Evolutionary conservation across 2,329 filamentous ascomycete genomes (phyloP).

Genomic region (Aspergillus sp.): DNA sequence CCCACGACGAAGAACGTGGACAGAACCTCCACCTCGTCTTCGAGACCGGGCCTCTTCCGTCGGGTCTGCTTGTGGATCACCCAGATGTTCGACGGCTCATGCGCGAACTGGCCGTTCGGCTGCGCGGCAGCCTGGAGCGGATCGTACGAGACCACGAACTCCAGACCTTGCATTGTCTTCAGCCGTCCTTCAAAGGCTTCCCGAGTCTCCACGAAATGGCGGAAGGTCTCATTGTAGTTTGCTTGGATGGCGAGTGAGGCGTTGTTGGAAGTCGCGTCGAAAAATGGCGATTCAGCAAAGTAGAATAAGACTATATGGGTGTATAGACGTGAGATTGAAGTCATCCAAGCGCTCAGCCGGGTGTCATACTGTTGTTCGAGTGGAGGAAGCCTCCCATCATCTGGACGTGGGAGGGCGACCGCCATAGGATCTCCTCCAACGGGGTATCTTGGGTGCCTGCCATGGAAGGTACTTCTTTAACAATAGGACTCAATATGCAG

Average conservation of each 20-base stretch:
- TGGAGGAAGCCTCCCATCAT: slow-evolving; percentile 47
- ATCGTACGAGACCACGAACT: slow-evolving; percentile 60
- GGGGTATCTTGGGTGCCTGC: slow-evolving; percentile 34
- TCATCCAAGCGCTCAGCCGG: not conserved
- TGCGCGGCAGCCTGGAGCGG: slow-evolving; percentile 50
- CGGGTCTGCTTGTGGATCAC: slow-evolving; percentile 60
- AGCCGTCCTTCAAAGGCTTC: slow-evolving; percentile 56
- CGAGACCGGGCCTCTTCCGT: slow-evolving; percentile 40
- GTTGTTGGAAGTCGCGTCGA: slow-evolving; percentile 62
- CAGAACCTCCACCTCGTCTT: slow-evolving; percentile 53
- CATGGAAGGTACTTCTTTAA: slow-evolving; percentile 21
- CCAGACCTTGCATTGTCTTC: slow-evolving; percentile 55
- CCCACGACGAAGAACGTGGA: slow-evolving; percentile 63
- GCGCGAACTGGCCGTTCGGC: slow-evolving; percentile 38
- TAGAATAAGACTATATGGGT: slow-evolving; percentile 55
- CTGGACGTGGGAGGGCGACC: slow-evolving; percentile 45
- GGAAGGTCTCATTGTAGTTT: slow-evolving; percentile 48
- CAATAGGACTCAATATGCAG: not conserved
- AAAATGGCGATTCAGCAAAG: slow-evolving; percentile 63
- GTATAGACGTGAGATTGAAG: not conserved
- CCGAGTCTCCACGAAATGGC: slow-evolving; percentile 53
- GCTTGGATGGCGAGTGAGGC: slow-evolving; percentile 55
- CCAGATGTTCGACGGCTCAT: slow-evolving; percentile 55
- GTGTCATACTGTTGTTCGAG: slow-evolving; percentile 43
- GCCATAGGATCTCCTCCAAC: slow-evolving; percentile 47